Evolutionary conservation across 2,329 filamentous ascomycete genomes (phyloP).

Genomic region (Cyphellophora europaea): DNA sequence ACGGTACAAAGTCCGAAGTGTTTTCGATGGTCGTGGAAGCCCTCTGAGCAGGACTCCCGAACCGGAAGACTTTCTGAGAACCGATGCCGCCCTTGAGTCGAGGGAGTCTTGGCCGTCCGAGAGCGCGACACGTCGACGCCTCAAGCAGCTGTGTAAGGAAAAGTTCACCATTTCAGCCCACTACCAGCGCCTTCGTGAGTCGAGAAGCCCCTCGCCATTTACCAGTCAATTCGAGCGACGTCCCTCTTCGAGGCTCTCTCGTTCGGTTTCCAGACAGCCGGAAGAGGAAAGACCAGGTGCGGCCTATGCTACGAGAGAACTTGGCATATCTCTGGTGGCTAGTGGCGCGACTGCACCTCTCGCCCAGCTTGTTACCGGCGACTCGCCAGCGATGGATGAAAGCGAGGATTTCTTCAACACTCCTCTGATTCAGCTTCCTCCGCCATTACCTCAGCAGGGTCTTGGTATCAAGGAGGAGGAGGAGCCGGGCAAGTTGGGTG

Average conservation of each 20-base stretch:
- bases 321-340: constrained; percentile 34
- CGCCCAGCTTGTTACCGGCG: constrained; percentile 24
- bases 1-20: constrained; percentile 17
- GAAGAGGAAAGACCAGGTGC: constrained; percentile 14
- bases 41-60: constrained; percentile 17
- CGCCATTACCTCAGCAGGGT: constrained; percentile 12
- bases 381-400: constrained; percentile 17
- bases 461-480: constrained; percentile 11
- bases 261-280: constrained; percentile 12
- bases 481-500: constrained; percentile 12
- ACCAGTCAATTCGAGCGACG: constrained; percentile 26
- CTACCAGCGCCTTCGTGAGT: constrained; percentile 53
- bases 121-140: constrained; percentile 46
- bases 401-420: constrained; percentile 28
- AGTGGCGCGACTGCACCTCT: constrained; percentile 30
- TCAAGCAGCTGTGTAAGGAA: constrained; percentile 51
- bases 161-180: constrained; percentile 55
- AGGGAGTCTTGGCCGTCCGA: constrained; percentile 47
- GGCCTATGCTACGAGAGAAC: constrained; percentile 33
- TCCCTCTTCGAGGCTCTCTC: constrained; percentile 19
- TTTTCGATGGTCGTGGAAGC: constrained; percentile 13
- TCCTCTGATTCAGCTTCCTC: constrained; percentile 15
- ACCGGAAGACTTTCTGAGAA: constrained; percentile 17
- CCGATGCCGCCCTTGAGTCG: constrained; percentile 13
- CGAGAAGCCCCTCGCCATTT: constrained; percentile 52